phyloP scores from a whole-genome alignment of 2,329 filamentous ascomycete genomes.

The Fusarium staphyleae region DNA sequence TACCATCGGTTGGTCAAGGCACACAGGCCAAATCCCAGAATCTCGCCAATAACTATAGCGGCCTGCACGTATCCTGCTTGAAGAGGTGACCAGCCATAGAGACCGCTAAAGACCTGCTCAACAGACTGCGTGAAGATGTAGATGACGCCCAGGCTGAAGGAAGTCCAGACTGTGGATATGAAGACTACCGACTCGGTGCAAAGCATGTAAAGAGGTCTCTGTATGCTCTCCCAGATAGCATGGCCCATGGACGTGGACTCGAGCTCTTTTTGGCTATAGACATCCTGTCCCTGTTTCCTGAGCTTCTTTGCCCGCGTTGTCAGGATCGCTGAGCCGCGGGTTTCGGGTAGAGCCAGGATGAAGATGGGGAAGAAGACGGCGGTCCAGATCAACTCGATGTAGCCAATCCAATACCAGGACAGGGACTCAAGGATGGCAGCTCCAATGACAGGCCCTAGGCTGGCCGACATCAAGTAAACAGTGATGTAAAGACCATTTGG shows the following conservation, averaged over 20 bases:
- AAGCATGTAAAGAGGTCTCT: slow-evolving; percentile 22
- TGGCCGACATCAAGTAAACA: slow-evolving; percentile 18
- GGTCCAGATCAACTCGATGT: slow-evolving; percentile 29
- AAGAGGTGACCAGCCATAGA: slow-evolving; percentile 21
- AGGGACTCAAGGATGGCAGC: slow-evolving; percentile 19
- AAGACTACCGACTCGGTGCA: slow-evolving; percentile 20
- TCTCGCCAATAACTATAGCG: slow-evolving; percentile 21
- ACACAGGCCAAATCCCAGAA: slow-evolving; percentile 17
- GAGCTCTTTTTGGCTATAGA: slow-evolving; percentile 15
- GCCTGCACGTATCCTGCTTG: slow-evolving; percentile 21
- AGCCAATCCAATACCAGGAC: slow-evolving; percentile 21
- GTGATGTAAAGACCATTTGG: slow-evolving; percentile 21
- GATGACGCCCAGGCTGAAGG: slow-evolving; percentile 13
- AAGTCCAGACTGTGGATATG: slow-evolving; percentile 15
- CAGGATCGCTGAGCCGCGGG: slow-evolving; percentile 11
- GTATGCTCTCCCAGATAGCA: slow-evolving; percentile 5
- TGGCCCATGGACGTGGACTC: slow-evolving; percentile 5
- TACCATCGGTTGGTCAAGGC: slow-evolving; percentile 21
- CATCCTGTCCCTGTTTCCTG: slow-evolving; percentile 3
- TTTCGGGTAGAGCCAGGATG: slow-evolving; percentile 23
- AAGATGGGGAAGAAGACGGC: slow-evolving; percentile 23
- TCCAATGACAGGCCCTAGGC: slow-evolving; percentile 19
- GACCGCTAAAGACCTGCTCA: slow-evolving; percentile 10
- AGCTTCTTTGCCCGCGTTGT: slow-evolving; percentile 3
- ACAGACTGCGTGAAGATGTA: slow-evolving; percentile 26